phyloP scores from a whole-genome alignment of 2,329 filamentous ascomycete species.

The Colletotrichum viniferum region DNA sequence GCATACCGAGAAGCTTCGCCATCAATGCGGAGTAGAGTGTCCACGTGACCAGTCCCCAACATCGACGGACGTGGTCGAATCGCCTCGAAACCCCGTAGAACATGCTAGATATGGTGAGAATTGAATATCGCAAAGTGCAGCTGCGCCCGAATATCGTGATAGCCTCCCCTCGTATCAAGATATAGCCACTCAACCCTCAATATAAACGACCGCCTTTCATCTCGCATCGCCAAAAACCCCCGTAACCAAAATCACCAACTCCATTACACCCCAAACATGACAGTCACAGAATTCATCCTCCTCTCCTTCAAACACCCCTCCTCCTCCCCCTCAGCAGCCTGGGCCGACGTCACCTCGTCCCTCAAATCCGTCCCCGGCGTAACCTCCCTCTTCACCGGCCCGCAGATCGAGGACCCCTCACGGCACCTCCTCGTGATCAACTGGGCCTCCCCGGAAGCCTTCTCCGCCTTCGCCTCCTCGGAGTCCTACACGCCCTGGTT shows the following conservation, averaged over 20 bases:
- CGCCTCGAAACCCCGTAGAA: constrained; percentile 3
- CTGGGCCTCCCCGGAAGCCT: constrained; percentile 37
- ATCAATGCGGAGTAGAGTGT: constrained; percentile 3
- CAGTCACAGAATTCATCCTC: constrained; percentile 21
- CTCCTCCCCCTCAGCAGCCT: constrained; percentile 5
- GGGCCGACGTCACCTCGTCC: constrained; percentile 1
- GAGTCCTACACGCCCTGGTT: constrained; percentile 45
- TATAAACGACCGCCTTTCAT: rapidly evolving
- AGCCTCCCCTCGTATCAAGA: not conserved
- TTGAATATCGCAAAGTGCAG: not conserved
- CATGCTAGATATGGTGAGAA: not conserved
- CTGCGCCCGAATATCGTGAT: not conserved
- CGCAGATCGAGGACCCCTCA: constrained; percentile 36
- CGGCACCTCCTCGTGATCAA: constrained; percentile 35
- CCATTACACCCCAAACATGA: not conserved
- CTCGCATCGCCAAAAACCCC: not conserved
- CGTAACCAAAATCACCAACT: not conserved
- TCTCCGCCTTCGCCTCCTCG: constrained; percentile 44
- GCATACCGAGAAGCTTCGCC: constrained; percentile 10
- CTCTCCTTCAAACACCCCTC: constrained; percentile 13
- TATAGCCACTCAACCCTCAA: not conserved
- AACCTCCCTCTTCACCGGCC: constrained; percentile 36
- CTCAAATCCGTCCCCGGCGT: constrained; percentile 33
- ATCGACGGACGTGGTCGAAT: not conserved
- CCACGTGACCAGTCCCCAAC: constrained; percentile 12